Percentiles rank a stretch among this genome's conserved stretches.
Conservation (phyloP, 257 asterid genomes). For the Scutellaria baicalensis region DNA sequence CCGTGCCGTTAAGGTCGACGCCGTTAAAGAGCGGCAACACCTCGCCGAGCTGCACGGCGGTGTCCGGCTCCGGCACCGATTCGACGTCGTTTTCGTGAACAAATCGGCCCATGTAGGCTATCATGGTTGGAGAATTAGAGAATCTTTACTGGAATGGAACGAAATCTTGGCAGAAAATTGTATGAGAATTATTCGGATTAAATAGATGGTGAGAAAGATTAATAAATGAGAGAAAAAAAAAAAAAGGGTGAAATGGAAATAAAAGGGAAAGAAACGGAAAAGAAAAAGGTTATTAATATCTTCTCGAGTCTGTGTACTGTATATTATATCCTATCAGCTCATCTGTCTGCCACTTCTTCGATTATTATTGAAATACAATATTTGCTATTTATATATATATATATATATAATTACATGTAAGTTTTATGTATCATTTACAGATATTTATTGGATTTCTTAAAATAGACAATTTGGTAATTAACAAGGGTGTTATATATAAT, state of each 20-base stretch:
- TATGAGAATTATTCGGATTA: slow-evolving; percentile 10
- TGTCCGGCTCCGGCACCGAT: slow-evolving; percentile 33
- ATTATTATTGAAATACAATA: neutral
- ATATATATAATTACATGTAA: too few relatives aligned
- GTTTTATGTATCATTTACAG: too few relatives aligned
- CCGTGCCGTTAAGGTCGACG: slow-evolving; percentile 37
- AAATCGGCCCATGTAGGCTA: slow-evolving; percentile 64
- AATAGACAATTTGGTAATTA: too few relatives aligned
- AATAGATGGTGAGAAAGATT: slow-evolving; percentile 10
- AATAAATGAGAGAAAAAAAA: neutral
- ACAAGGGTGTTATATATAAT: too few relatives aligned
- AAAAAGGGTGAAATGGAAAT: neutral
- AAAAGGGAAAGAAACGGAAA: neutral
- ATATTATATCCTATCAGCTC: slow-evolving; percentile 37
- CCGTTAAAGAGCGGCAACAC: slow-evolving; percentile 30
- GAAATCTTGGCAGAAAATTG: slow-evolving; percentile 6
- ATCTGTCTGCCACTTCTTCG: slow-evolving; percentile 63
- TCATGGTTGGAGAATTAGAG: slow-evolving; percentile 25
- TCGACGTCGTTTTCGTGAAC: slow-evolving; percentile 49
- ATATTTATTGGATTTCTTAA: too few relatives aligned
- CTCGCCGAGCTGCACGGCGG: slow-evolving; percentile 21
- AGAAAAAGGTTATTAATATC: slow-evolving; percentile 21
- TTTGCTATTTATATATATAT: too few relatives aligned
- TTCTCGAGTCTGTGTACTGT: slow-evolving; percentile 20
- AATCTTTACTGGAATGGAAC: slow-evolving; percentile 1